Conservation (phyloP, 306 rosid species). For the Spatholobus suberectus region DNA sequence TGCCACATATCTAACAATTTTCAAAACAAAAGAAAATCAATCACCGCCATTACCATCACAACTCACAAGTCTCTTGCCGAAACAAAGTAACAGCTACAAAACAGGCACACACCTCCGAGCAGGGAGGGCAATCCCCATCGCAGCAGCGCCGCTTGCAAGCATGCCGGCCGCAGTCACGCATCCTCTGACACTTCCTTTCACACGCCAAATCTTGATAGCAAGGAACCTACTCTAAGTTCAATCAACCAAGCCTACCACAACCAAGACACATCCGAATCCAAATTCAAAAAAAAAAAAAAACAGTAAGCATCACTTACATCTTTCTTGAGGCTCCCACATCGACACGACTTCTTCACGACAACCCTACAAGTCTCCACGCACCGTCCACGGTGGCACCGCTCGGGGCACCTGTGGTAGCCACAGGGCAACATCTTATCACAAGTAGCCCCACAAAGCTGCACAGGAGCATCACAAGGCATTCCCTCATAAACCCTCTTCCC, state of each 20-base stretch:
- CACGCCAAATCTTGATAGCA: slow-evolving; percentile 92
- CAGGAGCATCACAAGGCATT: slow-evolving; percentile 74
- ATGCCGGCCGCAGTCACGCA: slow-evolving; percentile 90
- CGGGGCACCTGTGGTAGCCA: slow-evolving; percentile 82
- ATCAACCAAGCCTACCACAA: slow-evolving; percentile 38
- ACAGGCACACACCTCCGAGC: slow-evolving; percentile 83
- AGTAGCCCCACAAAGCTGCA: slow-evolving; percentile 82
- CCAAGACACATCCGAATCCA: slow-evolving; percentile 34
- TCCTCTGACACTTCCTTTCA: slow-evolving; percentile 86
- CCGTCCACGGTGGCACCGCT: slow-evolving; percentile 87
- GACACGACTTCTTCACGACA: slow-evolving; percentile 78
- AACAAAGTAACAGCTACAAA: slow-evolving; percentile 32
- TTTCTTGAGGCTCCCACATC: slow-evolving; percentile 91
- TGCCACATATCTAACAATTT: slow-evolving; percentile 78
- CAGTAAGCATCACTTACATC: slow-evolving; percentile 65
- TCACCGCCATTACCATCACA: slow-evolving; percentile 35
- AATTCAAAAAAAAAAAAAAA: too few species aligned
- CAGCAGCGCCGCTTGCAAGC: slow-evolving; percentile 96
- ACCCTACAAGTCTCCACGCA: slow-evolving; percentile 79
- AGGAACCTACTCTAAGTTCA: slow-evolving; percentile 85
- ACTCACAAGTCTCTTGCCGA: neutral
- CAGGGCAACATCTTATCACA: slow-evolving; percentile 78
- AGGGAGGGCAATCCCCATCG: slow-evolving; percentile 92
- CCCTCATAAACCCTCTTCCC: slow-evolving; percentile 80
- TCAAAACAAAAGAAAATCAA: neutral